These are phyloP conservation scores for Cladosporium sp. DNA, from an alignment of 2,329 filamentous ascomycete species.

Conservation along the genomic window DNA sequence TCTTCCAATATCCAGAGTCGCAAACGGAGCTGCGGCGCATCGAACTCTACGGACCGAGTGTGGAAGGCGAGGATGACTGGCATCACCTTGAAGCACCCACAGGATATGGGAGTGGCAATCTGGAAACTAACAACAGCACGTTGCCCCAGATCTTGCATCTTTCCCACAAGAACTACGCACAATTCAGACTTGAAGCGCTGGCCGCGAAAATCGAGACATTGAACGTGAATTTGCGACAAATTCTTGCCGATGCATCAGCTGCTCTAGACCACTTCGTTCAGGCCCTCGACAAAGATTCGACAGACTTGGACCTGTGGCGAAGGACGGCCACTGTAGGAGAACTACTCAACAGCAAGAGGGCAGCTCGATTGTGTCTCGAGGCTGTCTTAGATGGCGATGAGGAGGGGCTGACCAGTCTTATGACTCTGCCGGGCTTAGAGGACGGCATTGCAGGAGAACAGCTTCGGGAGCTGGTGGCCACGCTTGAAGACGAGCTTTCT, in stretches of 20 bases:
- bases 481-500: slow-evolving; percentile 53
- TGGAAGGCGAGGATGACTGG: slow-evolving; percentile 36
- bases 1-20: slow-evolving; percentile 88
- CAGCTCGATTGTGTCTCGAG: slow-evolving; percentile 59
- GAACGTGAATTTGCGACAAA: slow-evolving; percentile 24
- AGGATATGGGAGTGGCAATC: slow-evolving; percentile 44
- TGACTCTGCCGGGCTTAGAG: slow-evolving; percentile 55
- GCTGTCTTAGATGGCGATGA: slow-evolving; percentile 59
- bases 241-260: slow-evolving; percentile 33
- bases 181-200: slow-evolving; percentile 71
- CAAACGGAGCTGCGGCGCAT: slow-evolving; percentile 76
- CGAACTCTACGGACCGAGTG: slow-evolving; percentile 45
- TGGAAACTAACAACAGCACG: slow-evolving; percentile 72
- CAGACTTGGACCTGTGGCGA: slow-evolving; percentile 60
- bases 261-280: slow-evolving; percentile 54
- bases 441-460: slow-evolving; percentile 51
- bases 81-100: slow-evolving; percentile 26
- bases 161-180: slow-evolving; percentile 91
- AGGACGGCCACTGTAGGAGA: slow-evolving; percentile 54
- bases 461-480: slow-evolving; percentile 44
- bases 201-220: slow-evolving; percentile 22
- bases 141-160: slow-evolving; percentile 87
- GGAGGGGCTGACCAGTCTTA: slow-evolving; percentile 48
- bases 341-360: slow-evolving; percentile 53
- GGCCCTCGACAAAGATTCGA: slow-evolving; percentile 60